Percentiles rank a stretch among this genome's conserved stretches.
Conservation (phyloP, 495 filamentous ascomycete genomes). For the Aspergillus avenaceus region DNA sequence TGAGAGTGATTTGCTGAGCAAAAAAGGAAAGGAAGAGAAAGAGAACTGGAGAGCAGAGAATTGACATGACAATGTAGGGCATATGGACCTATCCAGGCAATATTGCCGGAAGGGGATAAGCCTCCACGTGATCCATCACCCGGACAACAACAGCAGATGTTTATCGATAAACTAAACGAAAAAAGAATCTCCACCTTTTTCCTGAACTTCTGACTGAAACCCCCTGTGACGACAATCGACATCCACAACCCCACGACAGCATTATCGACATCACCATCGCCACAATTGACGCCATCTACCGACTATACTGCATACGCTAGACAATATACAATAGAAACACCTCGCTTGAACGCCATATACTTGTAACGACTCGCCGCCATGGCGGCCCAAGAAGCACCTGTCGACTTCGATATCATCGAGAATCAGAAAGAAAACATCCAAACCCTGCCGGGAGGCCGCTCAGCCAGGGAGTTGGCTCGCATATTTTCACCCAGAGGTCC, state of each 20-base stretch:
- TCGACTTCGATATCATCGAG: constrained; percentile 95
- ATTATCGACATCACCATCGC: neutral
- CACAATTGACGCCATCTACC: neutral
- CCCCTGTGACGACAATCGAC: constrained; percentile 6
- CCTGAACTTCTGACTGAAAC: constrained; percentile 4
- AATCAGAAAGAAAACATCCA: constrained; percentile 97
- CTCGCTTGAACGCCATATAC: neutral
- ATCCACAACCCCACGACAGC: constrained; percentile 5
- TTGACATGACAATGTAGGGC: no score
- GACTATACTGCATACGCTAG: no score
- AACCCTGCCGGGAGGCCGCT: constrained; percentile 83
- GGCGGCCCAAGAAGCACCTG: constrained; percentile 55
- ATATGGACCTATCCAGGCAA: no score
- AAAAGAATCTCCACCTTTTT: constrained; percentile 5
- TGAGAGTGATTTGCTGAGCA: no score
- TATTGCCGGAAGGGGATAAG: constrained; percentile 6
- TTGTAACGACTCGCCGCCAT: constrained; percentile 30
- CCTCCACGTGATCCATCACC: constrained; percentile 30
- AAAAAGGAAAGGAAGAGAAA: no score
- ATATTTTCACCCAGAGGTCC: constrained; percentile 65
- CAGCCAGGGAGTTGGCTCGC: constrained; percentile 81
- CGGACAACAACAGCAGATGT: constrained; percentile 36
- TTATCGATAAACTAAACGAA: constrained; percentile 41
- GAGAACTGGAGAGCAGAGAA: no score
- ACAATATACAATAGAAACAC: neutral